Evolutionary conservation across 768 basidiomycete species (phyloP), one percentile per base, ranked within the genome.

Genomic region (Wakefieldia striispora): DNA sequence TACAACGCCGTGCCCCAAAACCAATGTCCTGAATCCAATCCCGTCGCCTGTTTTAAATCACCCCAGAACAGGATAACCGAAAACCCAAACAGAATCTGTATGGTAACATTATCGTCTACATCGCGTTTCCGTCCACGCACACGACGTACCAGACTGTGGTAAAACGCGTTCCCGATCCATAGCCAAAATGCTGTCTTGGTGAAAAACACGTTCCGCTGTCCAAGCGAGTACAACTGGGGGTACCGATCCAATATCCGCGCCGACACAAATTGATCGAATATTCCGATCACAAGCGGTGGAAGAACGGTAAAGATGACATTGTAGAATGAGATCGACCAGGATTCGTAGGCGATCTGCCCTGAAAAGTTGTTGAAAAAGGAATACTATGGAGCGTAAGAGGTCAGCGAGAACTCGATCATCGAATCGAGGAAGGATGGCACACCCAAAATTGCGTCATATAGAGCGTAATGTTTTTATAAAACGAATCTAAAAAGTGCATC

Each of bases 381-480:
- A 70, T 83, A 99, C 95, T 97, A 43, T n/a, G 43, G 33, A 12
- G 13, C 23, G 16, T 4, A 11, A 27, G 6, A 11, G 3, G 38
- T 61, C 44, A 57, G 50, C 19, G 12, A 2, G 2, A 36, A 38
- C 20, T 6, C 13, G 9, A 27, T 11, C 33, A 35, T n/a, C 33
- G 29, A 9, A 3, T n/a, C 6, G 12, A 19, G 34, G 17, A 34
- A 16, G 29, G 23, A 20, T 26, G 19, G n/a, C 37, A 9, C 69
- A 94, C 95, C 94, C 95, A 98, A 68, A 98, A 98, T 54, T 95
- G 91, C 20, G 94, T 97, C 91, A 99, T 92, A 69, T 98, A 98
- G 14, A 99, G 77, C 26, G 88, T 87, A 54, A 98, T 97, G 68
- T 99, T 99, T 69, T 99, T 99, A 78, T 98, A 99, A 74, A 99